phyloP scores from a whole-genome alignment of 139 green algal species.

The Eudorina sp. region DNA sequence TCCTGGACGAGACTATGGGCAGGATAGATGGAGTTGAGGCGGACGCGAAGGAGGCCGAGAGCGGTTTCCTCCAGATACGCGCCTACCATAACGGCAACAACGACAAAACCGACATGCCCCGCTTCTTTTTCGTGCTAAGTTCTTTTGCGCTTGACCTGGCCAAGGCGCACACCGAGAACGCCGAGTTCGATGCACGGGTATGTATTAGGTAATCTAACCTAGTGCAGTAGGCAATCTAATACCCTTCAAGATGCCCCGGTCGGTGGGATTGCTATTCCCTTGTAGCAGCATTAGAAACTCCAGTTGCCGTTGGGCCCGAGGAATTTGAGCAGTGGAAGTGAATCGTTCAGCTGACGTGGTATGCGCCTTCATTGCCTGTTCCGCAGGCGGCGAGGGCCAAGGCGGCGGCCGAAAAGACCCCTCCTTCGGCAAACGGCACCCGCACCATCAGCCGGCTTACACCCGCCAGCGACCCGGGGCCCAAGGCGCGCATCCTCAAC shows the following conservation, averaged over 20 bases:
- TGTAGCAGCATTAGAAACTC: too few species aligned
- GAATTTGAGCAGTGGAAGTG: too few species aligned
- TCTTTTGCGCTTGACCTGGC: constrained; percentile 64
- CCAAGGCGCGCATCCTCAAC: constrained; percentile 19
- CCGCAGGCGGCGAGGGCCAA: constrained; percentile 3
- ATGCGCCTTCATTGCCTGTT: too few species aligned
- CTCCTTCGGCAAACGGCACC: not conserved
- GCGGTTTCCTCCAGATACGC: constrained; percentile 36
- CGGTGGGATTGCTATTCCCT: too few species aligned
- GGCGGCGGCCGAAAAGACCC: not conserved
- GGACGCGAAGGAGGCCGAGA: not conserved
- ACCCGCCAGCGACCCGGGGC: constrained; percentile 19
- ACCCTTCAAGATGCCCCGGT: too few species aligned
- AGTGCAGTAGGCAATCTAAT: too few species aligned
- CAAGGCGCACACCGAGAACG: constrained; percentile 59
- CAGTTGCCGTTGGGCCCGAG: too few species aligned
- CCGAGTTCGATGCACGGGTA: constrained; percentile 57
- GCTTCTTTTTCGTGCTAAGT: constrained; percentile 66
- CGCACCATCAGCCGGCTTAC: not conserved
- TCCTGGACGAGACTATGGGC: not conserved
- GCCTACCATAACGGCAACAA: constrained; percentile 62
- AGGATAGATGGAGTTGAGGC: not conserved
- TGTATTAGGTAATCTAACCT: too few species aligned
- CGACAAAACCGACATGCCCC: constrained; percentile 50
- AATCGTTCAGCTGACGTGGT: too few species aligned